Conservation (phyloP, 768 basidiomycete genomes). For the Kwoniella newhampshirensis region DNA sequence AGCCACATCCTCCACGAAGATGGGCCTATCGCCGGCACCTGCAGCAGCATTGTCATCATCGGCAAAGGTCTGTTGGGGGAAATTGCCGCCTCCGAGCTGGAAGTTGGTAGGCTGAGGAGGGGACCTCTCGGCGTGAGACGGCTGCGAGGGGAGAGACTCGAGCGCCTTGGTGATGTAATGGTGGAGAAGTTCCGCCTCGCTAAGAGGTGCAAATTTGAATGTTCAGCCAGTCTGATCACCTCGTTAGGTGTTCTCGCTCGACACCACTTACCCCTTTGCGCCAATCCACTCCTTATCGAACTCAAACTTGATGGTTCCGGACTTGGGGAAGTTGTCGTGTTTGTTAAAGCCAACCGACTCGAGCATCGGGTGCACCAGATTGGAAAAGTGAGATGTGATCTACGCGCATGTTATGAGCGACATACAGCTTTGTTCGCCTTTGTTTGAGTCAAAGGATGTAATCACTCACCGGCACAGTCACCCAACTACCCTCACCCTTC, state of each 20-base stretch:
- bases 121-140: not conserved
- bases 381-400: conserved; percentile 32
- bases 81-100: conserved; percentile 7
- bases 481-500: conserved; percentile 34
- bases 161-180: conserved; percentile 39
- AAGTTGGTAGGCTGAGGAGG: conserved; percentile 13
- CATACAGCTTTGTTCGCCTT: not conserved
- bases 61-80: not conserved
- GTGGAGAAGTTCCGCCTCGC: conserved; percentile 47
- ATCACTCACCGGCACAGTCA: conserved; percentile 30
- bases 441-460: not conserved
- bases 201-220: conserved; percentile 9
- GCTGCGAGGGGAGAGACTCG: conserved; percentile 6
- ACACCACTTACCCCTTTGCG: conserved; percentile 44
- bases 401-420: not conserved
- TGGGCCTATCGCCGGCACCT: not conserved
- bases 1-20: conserved; percentile 3
- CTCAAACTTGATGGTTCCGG: conserved; percentile 46
- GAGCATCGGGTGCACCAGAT: conserved; percentile 21
- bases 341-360: conserved; percentile 12
- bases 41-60: too few species aligned
- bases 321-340: conserved; percentile 23
- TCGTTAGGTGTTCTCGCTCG: too few species aligned
- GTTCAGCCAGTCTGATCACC: not conserved
- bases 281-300: conserved; percentile 53